Percentiles rank a stretch among this genome's conserved stretches.
phyloP scores from a whole-genome alignment of 208 protist genomes.

The Crithidia acanthocephali region DNA sequence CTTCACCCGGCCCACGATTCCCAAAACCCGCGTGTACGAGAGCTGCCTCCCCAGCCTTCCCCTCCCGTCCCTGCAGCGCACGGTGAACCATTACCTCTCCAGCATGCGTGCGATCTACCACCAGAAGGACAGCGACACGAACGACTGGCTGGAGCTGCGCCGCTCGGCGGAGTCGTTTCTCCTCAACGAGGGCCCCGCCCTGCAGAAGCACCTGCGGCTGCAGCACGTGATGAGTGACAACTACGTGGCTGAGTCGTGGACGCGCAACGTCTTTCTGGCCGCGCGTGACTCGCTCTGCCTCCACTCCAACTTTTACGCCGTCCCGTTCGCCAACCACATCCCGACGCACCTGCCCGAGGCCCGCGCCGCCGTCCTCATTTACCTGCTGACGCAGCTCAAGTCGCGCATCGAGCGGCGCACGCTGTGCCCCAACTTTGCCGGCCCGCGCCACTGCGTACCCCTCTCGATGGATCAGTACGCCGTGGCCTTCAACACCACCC shows the following conservation, averaged over 20 bases:
- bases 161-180: slow-evolving; percentile 69
- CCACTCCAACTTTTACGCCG: slow-evolving; percentile 91
- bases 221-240: slow-evolving; percentile 69
- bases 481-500: slow-evolving; percentile 81
- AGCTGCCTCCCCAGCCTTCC: slow-evolving; percentile 73
- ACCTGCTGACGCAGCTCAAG: slow-evolving; percentile 73
- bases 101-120: slow-evolving; percentile 59
- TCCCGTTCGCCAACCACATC: slow-evolving; percentile 58
- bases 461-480: slow-evolving; percentile 89
- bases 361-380: slow-evolving; percentile 67
- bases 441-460: slow-evolving; percentile 57
- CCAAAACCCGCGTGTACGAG: slow-evolving; percentile 72
- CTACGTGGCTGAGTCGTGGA: slow-evolving; percentile 92
- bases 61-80: slow-evolving; percentile 73
- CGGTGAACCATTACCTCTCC: slow-evolving; percentile 68
- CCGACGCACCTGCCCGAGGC: slow-evolving; percentile 60
- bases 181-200: slow-evolving; percentile 61
- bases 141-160: slow-evolving; percentile 53
- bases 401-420: slow-evolving; percentile 58
- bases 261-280: slow-evolving; percentile 88
- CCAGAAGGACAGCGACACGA: slow-evolving; percentile 32
- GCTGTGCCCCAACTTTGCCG: slow-evolving; percentile 61
- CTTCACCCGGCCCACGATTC: slow-evolving; percentile 52
- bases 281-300: slow-evolving; percentile 78
- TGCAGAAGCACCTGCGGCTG: slow-evolving; percentile 76